Conservation (phyloP, 1,139 yeast genomes). For the Geotrichum phurueaensis region DNA sequence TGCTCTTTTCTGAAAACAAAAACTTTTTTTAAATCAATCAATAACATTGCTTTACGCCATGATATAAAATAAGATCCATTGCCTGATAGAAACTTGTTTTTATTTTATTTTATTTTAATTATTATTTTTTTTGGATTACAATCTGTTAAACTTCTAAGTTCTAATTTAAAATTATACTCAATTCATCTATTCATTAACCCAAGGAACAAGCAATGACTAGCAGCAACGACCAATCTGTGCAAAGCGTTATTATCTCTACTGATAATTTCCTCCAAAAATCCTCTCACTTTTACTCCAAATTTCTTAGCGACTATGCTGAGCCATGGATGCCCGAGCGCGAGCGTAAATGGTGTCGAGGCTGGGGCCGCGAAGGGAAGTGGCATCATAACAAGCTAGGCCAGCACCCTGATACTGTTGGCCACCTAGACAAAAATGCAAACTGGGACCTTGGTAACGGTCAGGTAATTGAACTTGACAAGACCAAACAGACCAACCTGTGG, state of each 20-base stretch:
- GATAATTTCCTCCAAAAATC: not conserved
- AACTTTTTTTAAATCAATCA: too few relatives aligned
- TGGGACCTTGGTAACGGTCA: not conserved
- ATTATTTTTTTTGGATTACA: too few relatives aligned
- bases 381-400: not conserved
- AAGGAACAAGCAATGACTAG: not conserved
- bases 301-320: not conserved
- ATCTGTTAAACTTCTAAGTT: too few relatives aligned
- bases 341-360: not conserved
- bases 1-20: too few relatives aligned
- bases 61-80: too few relatives aligned
- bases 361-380: not conserved
- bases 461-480: slow-evolving; percentile 7
- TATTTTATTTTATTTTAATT: too few relatives aligned
- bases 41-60: too few relatives aligned
- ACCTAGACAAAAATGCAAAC: not conserved
- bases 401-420: not conserved
- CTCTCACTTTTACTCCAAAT: not conserved
- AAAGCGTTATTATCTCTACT: not conserved
- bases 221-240: not conserved
- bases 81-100: too few relatives aligned
- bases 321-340: not conserved
- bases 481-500: slow-evolving; percentile 28
- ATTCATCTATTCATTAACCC: not conserved
- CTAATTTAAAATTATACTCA: not conserved